Base-by-base conservation (phyloP, 2,329 filamentous ascomycete genomes). In the Calycina marina region DNA sequence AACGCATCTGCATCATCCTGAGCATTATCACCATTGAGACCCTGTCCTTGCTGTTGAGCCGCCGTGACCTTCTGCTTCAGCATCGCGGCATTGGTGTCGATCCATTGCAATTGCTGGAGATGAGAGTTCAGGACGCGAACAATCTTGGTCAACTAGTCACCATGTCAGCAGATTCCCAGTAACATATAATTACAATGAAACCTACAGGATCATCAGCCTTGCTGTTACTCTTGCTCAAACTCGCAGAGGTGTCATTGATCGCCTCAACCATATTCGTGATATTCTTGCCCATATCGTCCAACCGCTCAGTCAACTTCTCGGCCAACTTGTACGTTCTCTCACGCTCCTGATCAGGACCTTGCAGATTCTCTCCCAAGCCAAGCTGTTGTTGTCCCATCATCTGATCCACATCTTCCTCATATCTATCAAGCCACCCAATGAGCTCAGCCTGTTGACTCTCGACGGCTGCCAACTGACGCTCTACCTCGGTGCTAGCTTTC, bases 241-340 rank as follows among this genome's bases (percentile, higher is more conserved):
- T 84, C 34, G 81, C 71, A n/a, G 83, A 90, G 40, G 92, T 88
- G 45, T 77, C 74, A 54, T 98, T 98, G 53, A 98, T 93, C 58
- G 96, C 90, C 53, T 93, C 86, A 47, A 98, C 93, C 85, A 98
- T 96, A 59, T 84, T 88, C 29, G 74, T 76, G 41, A 98, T 65
- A 52, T 93, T 85, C 53, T 84, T 82, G 51, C 84, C 85, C 73
- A 96, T 92, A 47, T 93, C 85, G 36, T 93, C 86, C 42, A 98
- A 65, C 43, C 83, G 75, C 52, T 93, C 83, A 8, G 84, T 84
- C 42, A 94, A 68, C 56, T 84, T 90, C 65, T 98, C 90, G 2
- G 90, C 90, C 32, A 92, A 64, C 66, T 93, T 92, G 62, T 96
- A 94, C 43, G 88, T 96, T 54, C 80, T 72, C 65, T 98, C 90